phyloP scores from a whole-genome alignment of 768 basidiomycete genomes.

The Lactarius deliciosus region DNA sequence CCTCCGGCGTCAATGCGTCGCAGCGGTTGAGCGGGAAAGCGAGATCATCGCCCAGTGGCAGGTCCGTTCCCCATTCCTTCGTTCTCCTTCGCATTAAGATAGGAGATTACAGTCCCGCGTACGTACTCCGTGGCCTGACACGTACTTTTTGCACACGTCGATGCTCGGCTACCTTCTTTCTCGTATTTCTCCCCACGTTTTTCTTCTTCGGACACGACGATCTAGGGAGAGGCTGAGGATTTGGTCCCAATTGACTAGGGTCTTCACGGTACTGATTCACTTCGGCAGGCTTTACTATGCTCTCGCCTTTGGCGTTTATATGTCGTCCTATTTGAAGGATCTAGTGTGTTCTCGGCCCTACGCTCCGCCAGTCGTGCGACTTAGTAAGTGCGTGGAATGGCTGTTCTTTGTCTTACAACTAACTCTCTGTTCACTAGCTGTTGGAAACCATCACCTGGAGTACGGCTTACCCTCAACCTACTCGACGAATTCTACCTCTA shows the following conservation, averaged over 20 bases:
- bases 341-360: conserved; percentile 86
- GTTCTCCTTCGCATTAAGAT: conserved; percentile 24
- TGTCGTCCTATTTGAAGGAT: conserved; percentile 85
- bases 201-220: conserved; percentile 79
- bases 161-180: conserved; percentile 92
- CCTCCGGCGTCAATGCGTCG: conserved; percentile 54
- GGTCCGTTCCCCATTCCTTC: conserved; percentile 39
- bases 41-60: conserved; percentile 63
- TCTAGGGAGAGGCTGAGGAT: conserved; percentile 69
- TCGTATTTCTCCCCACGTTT: conserved; percentile 83
- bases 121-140: too few relatives aligned
- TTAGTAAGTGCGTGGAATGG: conserved; percentile 54
- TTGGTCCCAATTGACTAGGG: background rate
- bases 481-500: conserved; percentile 86
- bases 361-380: conserved; percentile 82
- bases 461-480: conserved; percentile 98
- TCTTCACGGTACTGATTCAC: conserved; percentile 16
- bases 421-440: conserved; percentile 46
- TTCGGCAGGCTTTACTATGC: conserved; percentile 59
- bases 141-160: conserved; percentile 81
- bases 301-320: conserved; percentile 82
- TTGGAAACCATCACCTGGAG: conserved; percentile 80
- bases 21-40: conserved; percentile 48
- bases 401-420: background rate
- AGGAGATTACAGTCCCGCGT: conserved; percentile 43